Evolutionary conservation across 345 rosid genomes (phyloP).

Genomic region (Barbarea vulgaris): DNA sequence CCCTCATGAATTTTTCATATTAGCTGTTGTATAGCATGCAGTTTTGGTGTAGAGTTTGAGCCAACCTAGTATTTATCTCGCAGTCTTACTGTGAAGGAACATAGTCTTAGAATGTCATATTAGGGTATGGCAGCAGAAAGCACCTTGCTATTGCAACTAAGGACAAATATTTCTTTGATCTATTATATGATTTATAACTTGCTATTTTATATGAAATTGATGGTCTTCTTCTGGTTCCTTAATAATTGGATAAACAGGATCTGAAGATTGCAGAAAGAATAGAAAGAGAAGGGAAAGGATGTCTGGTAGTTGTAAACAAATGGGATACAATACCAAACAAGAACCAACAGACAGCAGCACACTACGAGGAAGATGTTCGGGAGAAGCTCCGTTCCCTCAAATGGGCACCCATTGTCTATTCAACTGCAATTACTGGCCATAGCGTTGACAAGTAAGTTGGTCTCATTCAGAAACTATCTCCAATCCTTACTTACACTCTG

Average conservation of each 20-base stretch:
- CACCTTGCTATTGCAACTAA: slow-evolving; percentile 7
- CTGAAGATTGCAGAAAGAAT: slow-evolving; percentile 90
- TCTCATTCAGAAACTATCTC: slow-evolving; percentile 20
- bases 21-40: not conserved
- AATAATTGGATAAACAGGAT: slow-evolving; percentile 51
- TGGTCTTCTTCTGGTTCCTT: slow-evolving; percentile 3
- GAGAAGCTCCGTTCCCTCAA: slow-evolving; percentile 84
- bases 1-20: not conserved
- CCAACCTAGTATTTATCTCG: not conserved
- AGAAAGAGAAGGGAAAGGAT: slow-evolving; percentile 92
- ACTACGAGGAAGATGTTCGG: slow-evolving; percentile 88
- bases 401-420: slow-evolving; percentile 96
- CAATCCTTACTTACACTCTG: not conserved
- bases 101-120: not conserved
- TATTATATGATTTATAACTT: not conserved
- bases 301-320: slow-evolving; percentile 93
- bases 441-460: slow-evolving; percentile 89
- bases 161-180: not conserved
- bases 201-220: not conserved
- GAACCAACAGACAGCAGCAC: slow-evolving; percentile 72
- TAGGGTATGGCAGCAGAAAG: not conserved
- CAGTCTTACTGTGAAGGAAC: not conserved
- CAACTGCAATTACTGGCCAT: slow-evolving; percentile 83
- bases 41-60: not conserved
- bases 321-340: slow-evolving; percentile 98